Base-by-base conservation (phyloP, 495 filamentous ascomycete species). In the Lasiosphaeriaceae sp. region DNA sequence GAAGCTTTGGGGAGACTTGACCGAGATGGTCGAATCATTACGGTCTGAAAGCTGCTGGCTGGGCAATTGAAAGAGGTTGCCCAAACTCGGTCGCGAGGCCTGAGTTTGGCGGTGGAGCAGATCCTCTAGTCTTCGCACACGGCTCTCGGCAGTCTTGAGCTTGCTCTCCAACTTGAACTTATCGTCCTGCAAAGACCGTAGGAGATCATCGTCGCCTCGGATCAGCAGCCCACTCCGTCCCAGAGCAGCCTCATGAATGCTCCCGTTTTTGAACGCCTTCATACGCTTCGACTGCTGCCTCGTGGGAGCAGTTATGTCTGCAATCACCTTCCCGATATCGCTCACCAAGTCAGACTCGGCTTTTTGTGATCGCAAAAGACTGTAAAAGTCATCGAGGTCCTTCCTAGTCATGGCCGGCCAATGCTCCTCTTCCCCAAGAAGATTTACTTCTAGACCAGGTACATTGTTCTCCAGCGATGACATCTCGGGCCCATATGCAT, bases 211-310 rank as follows among this genome's bases (percentile, higher is more conserved):
- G 61, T 96, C 90, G 19, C 86, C 89, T 35, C 88, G 82, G 8
- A 93, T 78, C 34, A 96, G 70, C 21, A 97, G 77, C 11, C 92
- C 92, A 55, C 87, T 92, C 56, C 84, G 84, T 34, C 90, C 89
- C 47, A 90, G 77, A 11, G 79, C 80, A 14, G 86, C 85, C 63
- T 97, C 94, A 62, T 97, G 92, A 12, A 99, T 80, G 63, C 92
- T 97, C 41, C 94, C 95, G 62, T 92, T 90, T 65, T 96, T 97
- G 79, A 99, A 97, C 0, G 90, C 90, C 64, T 92, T 95, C 39
- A 90, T 84, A 49, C 89, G 81, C 67, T 88, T 90, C 46, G 83
- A 80, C 65, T 90, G 88, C 56, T 81, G 80, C 59, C 85, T 86
- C 5, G 88, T 91, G 0, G 92, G 92, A 44, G 77, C 84, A 58